Base-by-base conservation (phyloP, 139 green algal species). In the Auxenochlorella pyrenoidosa region DNA sequence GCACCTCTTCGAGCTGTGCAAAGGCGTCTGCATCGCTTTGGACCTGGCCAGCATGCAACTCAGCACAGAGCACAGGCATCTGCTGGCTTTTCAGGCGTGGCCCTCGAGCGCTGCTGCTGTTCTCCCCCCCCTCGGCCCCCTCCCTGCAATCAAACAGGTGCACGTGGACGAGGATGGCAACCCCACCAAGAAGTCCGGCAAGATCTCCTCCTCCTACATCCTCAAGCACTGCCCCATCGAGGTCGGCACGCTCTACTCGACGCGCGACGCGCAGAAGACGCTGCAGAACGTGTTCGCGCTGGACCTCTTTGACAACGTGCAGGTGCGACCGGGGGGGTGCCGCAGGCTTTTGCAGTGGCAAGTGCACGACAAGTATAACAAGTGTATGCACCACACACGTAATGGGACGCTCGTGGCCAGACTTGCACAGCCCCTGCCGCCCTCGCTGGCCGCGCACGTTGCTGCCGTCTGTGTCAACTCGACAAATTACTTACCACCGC, bases 271-370 rank as follows among this genome's bases (percentile, higher is more conserved):
- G 32, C 92, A 91, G 26, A 94, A 92, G 77, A 94, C 92, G 41
- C 91, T 98, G 85, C 91, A 94, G 36, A 94, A 96, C 91, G 92
- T 98, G 15, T 96, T 95, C 87, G 87, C 89, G 12, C 63, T 96
- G 76, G 90, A 96, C 82, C 89, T 98, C 8, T 97, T 97, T 82
- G 94, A 96, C 81, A 97, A 96, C 84, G 93, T 97, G 19, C 93
- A 97, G 92, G 87, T 95, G 8, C 2, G 60, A 22, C 47, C 10
- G 21, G 6, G 36, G 10, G 8, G 75, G 41, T 41, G 70, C 4
- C 47, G 70, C 70, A 76, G 70, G 60, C 60, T 28, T 3, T 68
- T 18, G 6, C 10, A 54, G 8, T 54, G 6, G 10, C 47, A n/a
- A n/a, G n/a, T n/a, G n/a, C n/a, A n/a, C n/a, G n/a, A n/a, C n/a